These are phyloP conservation scores for Alternaria hordeiaustralica DNA, from an alignment of 2,329 filamentous ascomycete species.

Conservation along the genomic window DNA sequence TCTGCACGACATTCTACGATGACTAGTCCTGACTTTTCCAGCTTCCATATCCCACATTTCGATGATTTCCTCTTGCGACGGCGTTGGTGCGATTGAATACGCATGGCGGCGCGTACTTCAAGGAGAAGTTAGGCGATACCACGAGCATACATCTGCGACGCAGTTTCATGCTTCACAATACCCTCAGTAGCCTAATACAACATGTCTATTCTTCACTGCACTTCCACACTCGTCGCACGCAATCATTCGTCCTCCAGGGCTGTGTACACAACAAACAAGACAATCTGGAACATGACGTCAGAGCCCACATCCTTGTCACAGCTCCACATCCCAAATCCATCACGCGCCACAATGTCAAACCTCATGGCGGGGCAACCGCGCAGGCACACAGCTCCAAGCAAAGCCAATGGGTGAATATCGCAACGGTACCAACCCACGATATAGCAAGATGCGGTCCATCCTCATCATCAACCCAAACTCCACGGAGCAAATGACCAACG, in stretches of 20 bases:
- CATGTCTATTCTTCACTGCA: neutral
- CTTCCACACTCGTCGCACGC: neutral
- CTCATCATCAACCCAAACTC: conserved; percentile 84
- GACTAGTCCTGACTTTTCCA: neutral
- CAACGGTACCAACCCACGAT: conserved; percentile 20
- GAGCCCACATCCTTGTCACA: conserved; percentile 12
- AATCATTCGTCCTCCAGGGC: no score
- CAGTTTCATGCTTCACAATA: conserved; percentile 2
- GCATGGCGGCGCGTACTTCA: neutral
- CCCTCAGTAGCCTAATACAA: conserved; percentile 20
- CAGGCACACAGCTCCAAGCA: neutral
- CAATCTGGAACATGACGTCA: conserved; percentile 15
- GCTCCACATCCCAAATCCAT: conserved; percentile 16
- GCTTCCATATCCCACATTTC: neutral
- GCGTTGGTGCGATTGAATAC: conserved; percentile 16
- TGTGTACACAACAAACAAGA: neutral
- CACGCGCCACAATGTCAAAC: conserved; percentile 15
- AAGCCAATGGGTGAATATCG: conserved; percentile 36
- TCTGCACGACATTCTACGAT: fast-evolving
- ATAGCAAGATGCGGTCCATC: conserved; percentile 56
- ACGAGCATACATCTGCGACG: neutral
- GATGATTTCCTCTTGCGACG: conserved; percentile 14
- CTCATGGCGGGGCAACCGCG: conserved; percentile 21
- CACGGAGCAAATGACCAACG: conserved; percentile 72
- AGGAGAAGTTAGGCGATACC: neutral